phyloP scores from a whole-genome alignment of 176 grass and related monocot species.

The Themeda triandra region DNA sequence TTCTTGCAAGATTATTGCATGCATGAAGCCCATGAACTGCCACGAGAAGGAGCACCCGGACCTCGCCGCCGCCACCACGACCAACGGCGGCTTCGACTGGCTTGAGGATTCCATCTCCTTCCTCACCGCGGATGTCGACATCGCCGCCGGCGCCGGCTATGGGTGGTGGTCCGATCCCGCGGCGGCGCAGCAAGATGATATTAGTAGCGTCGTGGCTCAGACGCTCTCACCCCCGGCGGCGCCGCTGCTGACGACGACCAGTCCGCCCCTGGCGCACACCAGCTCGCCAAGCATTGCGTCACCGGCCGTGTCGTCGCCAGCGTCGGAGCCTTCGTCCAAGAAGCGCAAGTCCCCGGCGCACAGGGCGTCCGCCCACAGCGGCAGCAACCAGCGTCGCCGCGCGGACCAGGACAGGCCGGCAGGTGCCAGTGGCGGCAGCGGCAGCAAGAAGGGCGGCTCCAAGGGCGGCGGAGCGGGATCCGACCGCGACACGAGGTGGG shows the following conservation, averaged over 20 bases:
- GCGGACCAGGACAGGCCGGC: slow-evolving; percentile 11
- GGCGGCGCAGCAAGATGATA: slow-evolving; percentile 36
- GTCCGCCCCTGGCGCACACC: neutral
- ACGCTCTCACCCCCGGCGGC: slow-evolving; percentile 37
- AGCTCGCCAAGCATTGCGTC: slow-evolving; percentile 30
- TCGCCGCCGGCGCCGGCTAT: slow-evolving; percentile 8
- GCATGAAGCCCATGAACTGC: slow-evolving; percentile 41
- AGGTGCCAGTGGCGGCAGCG: neutral
- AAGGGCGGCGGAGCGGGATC: slow-evolving; percentile 47
- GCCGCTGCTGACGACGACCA: neutral
- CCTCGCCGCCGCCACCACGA: neutral
- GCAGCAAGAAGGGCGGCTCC: slow-evolving; percentile 31
- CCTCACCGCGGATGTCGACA: slow-evolving; percentile 36
- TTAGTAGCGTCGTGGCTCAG: slow-evolving; percentile 50
- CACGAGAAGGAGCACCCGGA: slow-evolving; percentile 26
- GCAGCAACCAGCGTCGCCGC: slow-evolving; percentile 30
- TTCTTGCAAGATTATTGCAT: slow-evolving; percentile 9
- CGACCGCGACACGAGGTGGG: slow-evolving; percentile 66
- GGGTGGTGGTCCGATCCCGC: slow-evolving; percentile 40
- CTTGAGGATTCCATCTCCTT: slow-evolving; percentile 52
- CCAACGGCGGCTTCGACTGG: slow-evolving; percentile 31
- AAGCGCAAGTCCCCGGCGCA: slow-evolving; percentile 42
- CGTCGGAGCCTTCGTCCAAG: slow-evolving; percentile 24
- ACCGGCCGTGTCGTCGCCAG: slow-evolving; percentile 8
- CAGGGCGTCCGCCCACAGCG: neutral